Evolutionary conservation across 106 monocot genomes (phyloP).

Genomic region (Dendrobium chrysotoxum): DNA sequence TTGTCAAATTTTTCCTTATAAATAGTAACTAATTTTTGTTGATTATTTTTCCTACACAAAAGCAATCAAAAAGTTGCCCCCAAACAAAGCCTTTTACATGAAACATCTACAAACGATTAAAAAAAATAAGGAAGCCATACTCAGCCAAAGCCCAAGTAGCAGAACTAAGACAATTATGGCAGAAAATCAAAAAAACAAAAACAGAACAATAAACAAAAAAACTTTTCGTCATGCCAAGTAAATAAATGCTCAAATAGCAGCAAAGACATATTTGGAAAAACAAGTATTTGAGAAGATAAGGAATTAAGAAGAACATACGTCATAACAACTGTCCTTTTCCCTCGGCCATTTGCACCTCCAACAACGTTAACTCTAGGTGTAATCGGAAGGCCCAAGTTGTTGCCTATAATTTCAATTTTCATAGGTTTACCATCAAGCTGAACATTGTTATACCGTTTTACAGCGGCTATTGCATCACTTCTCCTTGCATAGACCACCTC

Average conservation of each 20-base stretch:
- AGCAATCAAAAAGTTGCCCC: too few relatives aligned
- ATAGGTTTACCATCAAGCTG: slow-evolving; percentile 95
- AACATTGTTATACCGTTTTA: slow-evolving; percentile 93
- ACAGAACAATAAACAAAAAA: not conserved
- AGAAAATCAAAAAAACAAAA: not conserved
- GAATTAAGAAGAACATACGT: slow-evolving; percentile 34
- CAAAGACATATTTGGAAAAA: not conserved
- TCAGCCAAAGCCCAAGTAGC: not conserved
- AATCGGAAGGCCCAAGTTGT: slow-evolving; percentile 38
- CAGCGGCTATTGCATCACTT: slow-evolving; percentile 81
- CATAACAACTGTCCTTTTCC: slow-evolving; percentile 79
- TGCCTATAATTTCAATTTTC: slow-evolving; percentile 92
- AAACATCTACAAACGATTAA: too few relatives aligned
- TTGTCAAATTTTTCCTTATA: too few relatives aligned
- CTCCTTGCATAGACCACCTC: slow-evolving; percentile 77
- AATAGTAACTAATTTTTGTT: too few relatives aligned
- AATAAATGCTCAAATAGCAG: not conserved
- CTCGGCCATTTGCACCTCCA: slow-evolving; percentile 54
- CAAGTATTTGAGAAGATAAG: not conserved
- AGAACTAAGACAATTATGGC: not conserved
- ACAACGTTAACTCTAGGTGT: slow-evolving; percentile 63
- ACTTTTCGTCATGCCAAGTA: not conserved
- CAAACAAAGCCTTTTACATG: too few relatives aligned
- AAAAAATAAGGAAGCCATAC: not conserved
- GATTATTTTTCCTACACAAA: too few relatives aligned